Base-by-base conservation (phyloP, 192 early-diverging fungal species). In the Podila epicladia region DNA sequence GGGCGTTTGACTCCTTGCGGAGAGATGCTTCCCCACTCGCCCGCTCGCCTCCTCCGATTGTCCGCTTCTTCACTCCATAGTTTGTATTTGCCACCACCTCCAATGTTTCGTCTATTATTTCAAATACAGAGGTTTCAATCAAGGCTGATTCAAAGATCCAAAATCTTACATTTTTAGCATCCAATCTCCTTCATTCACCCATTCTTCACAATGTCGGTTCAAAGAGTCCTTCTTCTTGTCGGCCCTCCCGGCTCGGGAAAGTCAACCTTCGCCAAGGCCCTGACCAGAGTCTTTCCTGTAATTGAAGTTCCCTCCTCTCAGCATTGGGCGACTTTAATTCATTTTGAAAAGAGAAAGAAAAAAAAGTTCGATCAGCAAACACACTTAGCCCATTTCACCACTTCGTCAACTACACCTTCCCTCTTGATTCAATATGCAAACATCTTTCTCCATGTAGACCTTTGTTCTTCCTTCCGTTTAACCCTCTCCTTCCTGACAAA, bases 201-300 rank as follows among this genome's bases (percentile, higher is more conserved):
- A 29, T 29, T 61, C 51, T 24, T 58, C 62, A 35, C 19, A 41
- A 62, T 50, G 68, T 62, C 77, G 55, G 71, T 65, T 37, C 77
- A 83, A 61, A 80, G 73, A 82, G 86, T 92, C 79, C 86, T 94
- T 13, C 87, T 94, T 31, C 85, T 93, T 59, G 90, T 93, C 65
- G 92, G 93, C 28, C 84, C 93, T 62, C 93, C 93, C 33, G 93
- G 93, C 9, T 92, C 91, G 55, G 93, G 93, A 66, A 94, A 94
- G 80, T 88, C 86, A 20, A 90, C 91, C 17, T 93, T 94, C 74
- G 83, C 92, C 41, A 87, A 85, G 51, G 84, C 85, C 26, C 83
- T 90, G 24, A 76, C 76, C 57, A 64, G 65, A 71, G 53, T 31
- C 58, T 67, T 68, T 38, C 72, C 71, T 32, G 82, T 82, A 83